Evolutionary conservation across 208 protist genomes (phyloP).

Genomic region (Sergeia podlipaevii): DNA sequence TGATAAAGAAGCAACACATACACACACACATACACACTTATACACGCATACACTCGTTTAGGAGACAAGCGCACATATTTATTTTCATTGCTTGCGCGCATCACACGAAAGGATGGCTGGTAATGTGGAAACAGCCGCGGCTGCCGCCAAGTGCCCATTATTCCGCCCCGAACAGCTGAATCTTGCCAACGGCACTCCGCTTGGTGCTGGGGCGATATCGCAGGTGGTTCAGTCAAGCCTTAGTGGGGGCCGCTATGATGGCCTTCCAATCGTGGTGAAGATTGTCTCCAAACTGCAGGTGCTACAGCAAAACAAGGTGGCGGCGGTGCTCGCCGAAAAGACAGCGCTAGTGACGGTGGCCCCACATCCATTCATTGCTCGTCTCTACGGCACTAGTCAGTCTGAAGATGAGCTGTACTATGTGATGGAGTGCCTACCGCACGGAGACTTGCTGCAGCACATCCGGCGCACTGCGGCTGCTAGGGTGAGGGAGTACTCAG

Average conservation of each 20-base stretch:
- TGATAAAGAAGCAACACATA: background rate
- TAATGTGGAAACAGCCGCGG: no score
- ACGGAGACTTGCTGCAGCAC: constrained; percentile 92
- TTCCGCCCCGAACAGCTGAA: constrained; percentile 62
- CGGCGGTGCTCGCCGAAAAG: constrained; percentile 85
- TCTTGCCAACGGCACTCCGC: constrained; percentile 37
- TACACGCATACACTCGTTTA: background rate
- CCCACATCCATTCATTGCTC: constrained; percentile 72
- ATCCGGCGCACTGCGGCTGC: constrained; percentile 41
- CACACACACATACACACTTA: background rate
- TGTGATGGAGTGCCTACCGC: constrained; percentile 91
- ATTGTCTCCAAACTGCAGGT: constrained; percentile 86
- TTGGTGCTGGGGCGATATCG: constrained; percentile 84
- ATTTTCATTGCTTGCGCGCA: background rate
- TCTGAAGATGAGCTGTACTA: constrained; percentile 90
- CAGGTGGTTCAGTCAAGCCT: constrained; percentile 64
- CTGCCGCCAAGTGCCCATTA: no score
- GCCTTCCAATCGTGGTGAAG: constrained; percentile 76
- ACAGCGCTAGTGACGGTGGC: constrained; percentile 47
- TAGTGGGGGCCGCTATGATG: constrained; percentile 6
- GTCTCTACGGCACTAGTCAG: constrained; percentile 87
- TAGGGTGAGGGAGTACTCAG: constrained; percentile 32
- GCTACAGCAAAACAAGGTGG: constrained; percentile 82
- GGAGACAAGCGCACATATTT: background rate
- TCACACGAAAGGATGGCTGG: background rate